Conservation (phyloP, 192 early-diverging fungal species). For the Chytriomyces sp. region DNA sequence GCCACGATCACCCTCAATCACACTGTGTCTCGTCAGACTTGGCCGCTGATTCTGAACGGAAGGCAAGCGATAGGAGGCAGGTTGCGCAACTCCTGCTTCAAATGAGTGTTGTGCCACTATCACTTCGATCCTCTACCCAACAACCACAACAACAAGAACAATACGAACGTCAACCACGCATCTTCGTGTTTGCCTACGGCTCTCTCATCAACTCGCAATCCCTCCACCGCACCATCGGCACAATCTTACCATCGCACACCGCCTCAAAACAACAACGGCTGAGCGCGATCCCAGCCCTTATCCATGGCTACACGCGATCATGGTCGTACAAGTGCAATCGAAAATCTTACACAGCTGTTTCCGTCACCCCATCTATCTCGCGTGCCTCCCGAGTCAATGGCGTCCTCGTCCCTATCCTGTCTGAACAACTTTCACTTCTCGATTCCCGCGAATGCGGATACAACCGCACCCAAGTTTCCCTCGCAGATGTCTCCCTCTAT, state of each 20-base stretch:
- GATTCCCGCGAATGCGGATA: constrained; percentile 49
- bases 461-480: constrained; percentile 19
- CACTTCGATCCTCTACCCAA: too few relatives aligned
- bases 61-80: too few relatives aligned
- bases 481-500: neutral
- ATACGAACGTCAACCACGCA: neutral
- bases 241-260: neutral
- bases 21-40: too few relatives aligned
- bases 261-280: too few relatives aligned
- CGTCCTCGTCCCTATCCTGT: constrained; percentile 44
- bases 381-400: constrained; percentile 40
- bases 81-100: too few relatives aligned
- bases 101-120: too few relatives aligned
- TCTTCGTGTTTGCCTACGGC: constrained; percentile 50
- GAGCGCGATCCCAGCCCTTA: constrained; percentile 32
- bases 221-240: constrained; percentile 36
- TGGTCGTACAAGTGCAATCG: constrained; percentile 48
- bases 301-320: constrained; percentile 36
- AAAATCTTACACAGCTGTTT: constrained; percentile 49
- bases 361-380: constrained; percentile 24
- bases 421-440: constrained; percentile 29
- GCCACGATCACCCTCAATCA: too few relatives aligned
- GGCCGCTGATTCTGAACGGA: too few relatives aligned
- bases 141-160: too few relatives aligned
- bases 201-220: constrained; percentile 49